Conservation (phyloP, 2,329 filamentous ascomycete genomes). For the Penicillium sumatraense region DNA sequence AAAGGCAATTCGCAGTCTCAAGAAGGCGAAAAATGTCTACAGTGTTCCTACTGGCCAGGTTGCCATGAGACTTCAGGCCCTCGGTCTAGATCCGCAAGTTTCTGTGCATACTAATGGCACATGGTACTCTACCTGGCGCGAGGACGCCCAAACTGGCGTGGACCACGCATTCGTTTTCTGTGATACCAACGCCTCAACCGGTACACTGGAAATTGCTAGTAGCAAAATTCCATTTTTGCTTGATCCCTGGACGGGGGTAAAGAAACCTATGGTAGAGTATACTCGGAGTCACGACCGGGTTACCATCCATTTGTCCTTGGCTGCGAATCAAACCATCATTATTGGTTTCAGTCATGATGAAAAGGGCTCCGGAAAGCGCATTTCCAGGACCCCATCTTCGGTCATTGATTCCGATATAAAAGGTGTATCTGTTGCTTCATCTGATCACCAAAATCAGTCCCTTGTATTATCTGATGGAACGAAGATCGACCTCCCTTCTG, state of each 20-base stretch:
- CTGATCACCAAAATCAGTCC: not conserved
- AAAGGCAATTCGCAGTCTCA: slow-evolving; percentile 29
- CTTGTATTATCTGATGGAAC: slow-evolving; percentile 19
- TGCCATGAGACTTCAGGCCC: slow-evolving; percentile 33
- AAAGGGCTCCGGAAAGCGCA: slow-evolving; percentile 2
- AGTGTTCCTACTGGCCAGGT: slow-evolving; percentile 34
- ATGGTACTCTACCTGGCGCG: slow-evolving; percentile 33
- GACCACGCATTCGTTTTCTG: slow-evolving; percentile 14
- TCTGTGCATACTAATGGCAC: slow-evolving; percentile 30
- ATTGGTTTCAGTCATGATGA: slow-evolving; percentile 37
- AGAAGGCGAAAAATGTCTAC: slow-evolving; percentile 40
- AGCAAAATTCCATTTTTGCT: slow-evolving; percentile 42
- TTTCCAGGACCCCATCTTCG: slow-evolving; percentile 6
- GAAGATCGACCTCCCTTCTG: not conserved
- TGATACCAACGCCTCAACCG: slow-evolving; percentile 15
- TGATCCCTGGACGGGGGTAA: slow-evolving; percentile 50
- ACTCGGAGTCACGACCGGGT: slow-evolving; percentile 30
- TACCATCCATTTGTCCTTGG: slow-evolving; percentile 41
- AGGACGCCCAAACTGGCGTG: slow-evolving; percentile 5
- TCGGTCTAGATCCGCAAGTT: slow-evolving; percentile 39
- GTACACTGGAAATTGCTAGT: slow-evolving; percentile 34
- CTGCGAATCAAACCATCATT: slow-evolving; percentile 46
- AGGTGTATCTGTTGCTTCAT: slow-evolving; percentile 6
- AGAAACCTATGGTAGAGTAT: slow-evolving; percentile 39
- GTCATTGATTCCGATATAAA: slow-evolving; percentile 13